Evolutionary conservation across 2,329 filamentous ascomycete genomes (phyloP), one percentile per base, ranked within the genome.

Genomic region (Clarireedia homoeocarpa): DNA sequence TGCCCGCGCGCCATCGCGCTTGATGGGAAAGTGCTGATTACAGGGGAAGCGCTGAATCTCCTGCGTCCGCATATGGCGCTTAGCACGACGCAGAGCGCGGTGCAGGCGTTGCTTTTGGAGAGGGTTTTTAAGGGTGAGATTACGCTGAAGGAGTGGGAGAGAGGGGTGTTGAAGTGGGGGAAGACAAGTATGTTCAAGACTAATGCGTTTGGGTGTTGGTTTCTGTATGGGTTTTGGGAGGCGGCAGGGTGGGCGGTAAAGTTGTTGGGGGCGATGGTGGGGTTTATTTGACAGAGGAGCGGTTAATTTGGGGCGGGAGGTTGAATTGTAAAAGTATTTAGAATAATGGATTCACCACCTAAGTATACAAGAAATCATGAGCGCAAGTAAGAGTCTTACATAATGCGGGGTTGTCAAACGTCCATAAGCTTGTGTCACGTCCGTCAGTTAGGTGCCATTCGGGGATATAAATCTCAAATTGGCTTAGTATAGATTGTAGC

Each of bases 11-110:
- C 72, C 40, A 65, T 70, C 53, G 64, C 72, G 50, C 59, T 70
- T 20, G 65, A 66, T 36, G 72, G 71, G 0, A 72, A 69, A 53
- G 65, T 75, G 0, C 58, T 77, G 15, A 59, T 77, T 2, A 65
- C 74, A 2, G 62, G 63, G 1, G 75, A 77, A 59, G 72, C 74
- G 1, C 58, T 76, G 1, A 72, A 74, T 0, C 71, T 71, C 0
- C 75, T 77, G 51, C 61, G 75, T 4, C 74, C 75, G 3, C 75
- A 77, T 59, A 72, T 73, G 2, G 74, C 73, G 5, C 69, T 71
- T 3, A 74, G 73, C 24, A 75, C 74, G 1, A 71, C 68, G 9
- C 74, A 77, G 58, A 69, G 69, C 12, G 70, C 70, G 1, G 63
- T 62, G 46, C 59, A 71, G 57, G 63, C 63, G 3, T 20, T 65